These are phyloP conservation scores for Backusella tuberculispora DNA, from an alignment of 192 early-diverging fungal species.

Conservation along the genomic window DNA sequence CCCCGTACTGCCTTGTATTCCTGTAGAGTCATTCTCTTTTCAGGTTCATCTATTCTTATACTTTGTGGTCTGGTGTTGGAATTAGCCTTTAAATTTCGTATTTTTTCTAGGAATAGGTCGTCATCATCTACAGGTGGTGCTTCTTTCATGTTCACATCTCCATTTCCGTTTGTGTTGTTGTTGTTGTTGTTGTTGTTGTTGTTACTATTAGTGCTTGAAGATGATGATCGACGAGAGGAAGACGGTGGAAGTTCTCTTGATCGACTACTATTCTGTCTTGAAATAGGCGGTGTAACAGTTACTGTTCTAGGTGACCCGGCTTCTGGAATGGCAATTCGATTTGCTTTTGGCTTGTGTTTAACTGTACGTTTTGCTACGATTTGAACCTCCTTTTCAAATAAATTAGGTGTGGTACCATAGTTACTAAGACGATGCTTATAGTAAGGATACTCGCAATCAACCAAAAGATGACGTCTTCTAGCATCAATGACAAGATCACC, in stretches of 20 bases:
- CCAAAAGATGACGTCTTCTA: conserved; percentile 33
- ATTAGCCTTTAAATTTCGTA: not conserved
- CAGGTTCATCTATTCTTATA: not conserved
- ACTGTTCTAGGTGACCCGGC: not conserved
- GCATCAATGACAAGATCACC: conserved; percentile 73
- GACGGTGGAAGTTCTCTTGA: not conserved
- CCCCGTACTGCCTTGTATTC: not conserved
- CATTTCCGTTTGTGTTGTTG: too few species aligned
- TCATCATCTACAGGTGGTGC: not conserved
- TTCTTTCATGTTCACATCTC: not conserved
- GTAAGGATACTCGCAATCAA: not conserved
- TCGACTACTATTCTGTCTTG: not conserved
- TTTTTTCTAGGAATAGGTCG: not conserved
- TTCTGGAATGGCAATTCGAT: not conserved
- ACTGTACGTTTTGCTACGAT: not conserved
- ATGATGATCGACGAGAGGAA: not conserved
- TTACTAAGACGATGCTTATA: conserved; percentile 2
- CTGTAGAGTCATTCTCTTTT: not conserved
- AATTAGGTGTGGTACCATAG: not conserved
- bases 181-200: too few species aligned
- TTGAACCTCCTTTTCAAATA: not conserved
- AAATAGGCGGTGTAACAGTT: not conserved
- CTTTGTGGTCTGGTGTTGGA: not conserved
- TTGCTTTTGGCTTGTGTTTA: not conserved
- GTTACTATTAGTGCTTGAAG: not conserved